Percentiles rank a stretch among this genome's conserved stretches.
Conservation (phyloP, 495 filamentous ascomycete species). For the Trichoderma asperelloides region DNA sequence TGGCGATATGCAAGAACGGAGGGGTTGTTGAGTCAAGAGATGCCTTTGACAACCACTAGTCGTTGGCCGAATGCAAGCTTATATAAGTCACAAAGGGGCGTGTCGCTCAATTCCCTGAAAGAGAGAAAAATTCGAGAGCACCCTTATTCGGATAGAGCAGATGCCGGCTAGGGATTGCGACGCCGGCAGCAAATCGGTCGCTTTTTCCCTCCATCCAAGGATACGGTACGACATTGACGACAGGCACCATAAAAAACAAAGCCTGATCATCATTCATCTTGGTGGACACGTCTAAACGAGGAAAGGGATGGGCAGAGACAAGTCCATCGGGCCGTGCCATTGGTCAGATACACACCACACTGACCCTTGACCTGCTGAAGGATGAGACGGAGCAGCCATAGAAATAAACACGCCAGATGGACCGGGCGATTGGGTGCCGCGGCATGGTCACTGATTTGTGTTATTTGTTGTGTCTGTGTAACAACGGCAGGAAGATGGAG, state of each 20-base stretch:
- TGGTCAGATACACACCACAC: not conserved
- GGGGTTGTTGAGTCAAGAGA: no score
- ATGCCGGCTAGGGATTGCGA: not conserved
- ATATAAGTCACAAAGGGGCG: no score
- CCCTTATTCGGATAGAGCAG: not conserved
- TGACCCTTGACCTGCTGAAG: slow-evolving; percentile 5
- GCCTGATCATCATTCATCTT: not conserved
- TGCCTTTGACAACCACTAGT: no score
- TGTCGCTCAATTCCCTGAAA: no score
- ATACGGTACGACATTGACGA: not conserved
- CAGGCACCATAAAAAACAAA: not conserved
- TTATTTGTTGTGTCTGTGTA: not conserved
- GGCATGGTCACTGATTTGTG: not conserved
- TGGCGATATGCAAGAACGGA: not conserved
- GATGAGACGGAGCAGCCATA: not conserved
- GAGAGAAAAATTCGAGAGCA: not conserved
- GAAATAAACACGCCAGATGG: not conserved
- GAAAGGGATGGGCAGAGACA: not conserved
- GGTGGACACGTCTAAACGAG: not conserved
- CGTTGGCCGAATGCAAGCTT: no score
- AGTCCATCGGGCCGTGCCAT: not conserved
- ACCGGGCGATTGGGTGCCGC: not conserved
- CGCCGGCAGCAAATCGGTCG: not conserved
- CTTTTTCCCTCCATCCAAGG: not conserved
- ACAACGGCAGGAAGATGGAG: not conserved